These are phyloP conservation scores for Pholiota molesta DNA, from an alignment of 768 basidiomycete genomes.

Conservation along the genomic window DNA sequence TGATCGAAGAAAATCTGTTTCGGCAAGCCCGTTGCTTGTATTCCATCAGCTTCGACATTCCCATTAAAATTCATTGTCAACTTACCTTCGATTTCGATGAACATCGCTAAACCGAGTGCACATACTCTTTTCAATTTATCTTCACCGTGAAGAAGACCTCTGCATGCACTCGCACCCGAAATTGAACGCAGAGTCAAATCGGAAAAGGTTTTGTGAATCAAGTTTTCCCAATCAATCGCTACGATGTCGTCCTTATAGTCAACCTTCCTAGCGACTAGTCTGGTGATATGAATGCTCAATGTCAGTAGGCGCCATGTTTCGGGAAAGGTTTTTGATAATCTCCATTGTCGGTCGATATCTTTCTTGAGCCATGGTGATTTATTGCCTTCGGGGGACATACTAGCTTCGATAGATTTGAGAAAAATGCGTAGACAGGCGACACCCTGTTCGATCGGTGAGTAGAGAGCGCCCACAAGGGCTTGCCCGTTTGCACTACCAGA, in stretches of 20 bases:
- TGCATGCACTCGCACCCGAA: not conserved
- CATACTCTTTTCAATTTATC: not conserved
- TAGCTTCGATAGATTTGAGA: not conserved
- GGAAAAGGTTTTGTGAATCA: not conserved
- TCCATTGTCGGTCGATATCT: not conserved
- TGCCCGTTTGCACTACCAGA: not conserved
- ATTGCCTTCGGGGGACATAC: not conserved
- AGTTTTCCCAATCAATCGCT: not conserved
- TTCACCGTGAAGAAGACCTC: not conserved
- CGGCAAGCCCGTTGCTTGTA: not conserved
- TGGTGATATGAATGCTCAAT: not conserved
- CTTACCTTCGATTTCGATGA: not conserved
- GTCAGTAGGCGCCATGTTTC: not conserved
- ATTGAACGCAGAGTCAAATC: not conserved
- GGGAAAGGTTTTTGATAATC: not conserved
- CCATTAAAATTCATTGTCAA: not conserved
- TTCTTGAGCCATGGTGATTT: not conserved
- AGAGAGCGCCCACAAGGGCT: not conserved
- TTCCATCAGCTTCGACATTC: not conserved
- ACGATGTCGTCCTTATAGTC: not conserved
- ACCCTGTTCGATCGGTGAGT: not conserved
- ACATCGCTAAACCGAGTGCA: not conserved
- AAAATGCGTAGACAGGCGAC: not conserved
- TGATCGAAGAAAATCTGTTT: not conserved
- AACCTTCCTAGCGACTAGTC: not conserved